A percentile compares a stretch with the other conserved stretches of the same genome.
Evolutionary conservation across 352 stramenopile species (phyloP).

Genomic region (Pythium rishiriense): DNA sequence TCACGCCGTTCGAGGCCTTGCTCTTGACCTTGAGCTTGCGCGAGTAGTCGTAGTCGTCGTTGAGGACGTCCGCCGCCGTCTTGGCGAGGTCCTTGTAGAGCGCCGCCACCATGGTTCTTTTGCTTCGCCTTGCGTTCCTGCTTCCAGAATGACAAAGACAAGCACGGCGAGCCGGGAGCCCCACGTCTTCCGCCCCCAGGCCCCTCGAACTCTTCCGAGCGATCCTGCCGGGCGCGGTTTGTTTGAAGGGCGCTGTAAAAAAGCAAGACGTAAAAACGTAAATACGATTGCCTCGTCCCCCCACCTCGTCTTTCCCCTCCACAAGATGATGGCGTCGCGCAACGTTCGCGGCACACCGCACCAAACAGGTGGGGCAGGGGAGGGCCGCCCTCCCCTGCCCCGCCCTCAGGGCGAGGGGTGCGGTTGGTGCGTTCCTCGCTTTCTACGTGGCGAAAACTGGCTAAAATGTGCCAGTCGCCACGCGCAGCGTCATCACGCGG

Average conservation of each 20-base stretch:
- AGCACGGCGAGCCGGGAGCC: slow-evolving; percentile 14
- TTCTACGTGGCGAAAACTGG: slow-evolving; percentile 1
- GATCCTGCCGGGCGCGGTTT: too few species aligned
- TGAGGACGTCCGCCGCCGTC: slow-evolving; percentile 74
- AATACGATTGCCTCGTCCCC: not conserved
- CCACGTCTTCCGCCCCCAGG: slow-evolving; percentile 15
- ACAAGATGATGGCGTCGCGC: not conserved
- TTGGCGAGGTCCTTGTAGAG: slow-evolving; percentile 85
- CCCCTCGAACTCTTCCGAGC: too few species aligned
- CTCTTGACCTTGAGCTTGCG: slow-evolving; percentile 92
- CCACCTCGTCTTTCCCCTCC: not conserved
- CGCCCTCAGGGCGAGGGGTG: not conserved
- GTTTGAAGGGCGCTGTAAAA: not conserved
- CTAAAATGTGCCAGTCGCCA: not conserved
- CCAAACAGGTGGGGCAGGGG: not conserved
- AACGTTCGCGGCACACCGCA: not conserved
- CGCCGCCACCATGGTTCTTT: slow-evolving; percentile 46
- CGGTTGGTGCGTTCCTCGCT: not conserved
- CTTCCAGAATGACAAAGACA: slow-evolving; percentile 49
- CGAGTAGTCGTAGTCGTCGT: slow-evolving; percentile 89
- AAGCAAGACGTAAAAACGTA: not conserved
- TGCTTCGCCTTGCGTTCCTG: slow-evolving; percentile 18
- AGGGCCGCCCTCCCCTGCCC: too few species aligned
- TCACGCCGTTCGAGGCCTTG: slow-evolving; percentile 83
- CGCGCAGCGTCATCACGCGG: not conserved